Percentiles rank a stretch among this genome's conserved stretches.
These are phyloP conservation scores for Globisporangium mamillatum DNA, from an alignment of 352 stramenopile genomes.

Conservation along the genomic window DNA sequence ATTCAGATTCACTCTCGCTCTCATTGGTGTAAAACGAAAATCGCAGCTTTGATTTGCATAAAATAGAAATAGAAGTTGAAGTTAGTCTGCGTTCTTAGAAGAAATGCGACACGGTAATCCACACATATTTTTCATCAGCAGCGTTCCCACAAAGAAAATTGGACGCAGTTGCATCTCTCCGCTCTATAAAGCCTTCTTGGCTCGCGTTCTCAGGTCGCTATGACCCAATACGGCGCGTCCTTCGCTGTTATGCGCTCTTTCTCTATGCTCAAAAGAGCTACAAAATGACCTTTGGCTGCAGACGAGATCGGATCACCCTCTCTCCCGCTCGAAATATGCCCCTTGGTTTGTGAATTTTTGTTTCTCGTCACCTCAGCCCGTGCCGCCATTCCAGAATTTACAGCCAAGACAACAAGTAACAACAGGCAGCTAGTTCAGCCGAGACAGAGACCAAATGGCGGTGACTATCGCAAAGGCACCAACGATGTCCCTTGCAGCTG, in stretches of 20 bases:
- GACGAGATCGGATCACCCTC: not conserved
- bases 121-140: too few relatives aligned
- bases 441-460: not conserved
- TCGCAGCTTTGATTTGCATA: too few relatives aligned
- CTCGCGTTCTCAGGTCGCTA: not conserved
- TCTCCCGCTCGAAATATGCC: slow-evolving; percentile 1
- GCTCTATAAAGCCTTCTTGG: not conserved
- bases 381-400: not conserved
- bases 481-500: not conserved
- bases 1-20: too few relatives aligned
- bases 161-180: not conserved
- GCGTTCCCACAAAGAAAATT: not conserved
- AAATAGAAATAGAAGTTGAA: too few relatives aligned
- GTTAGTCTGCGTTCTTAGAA: too few relatives aligned
- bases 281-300: not conserved
- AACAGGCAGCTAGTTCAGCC: not conserved
- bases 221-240: not conserved
- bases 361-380: not conserved
- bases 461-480: not conserved
- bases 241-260: not conserved
- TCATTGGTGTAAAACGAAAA: too few relatives aligned
- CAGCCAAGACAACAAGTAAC: not conserved
- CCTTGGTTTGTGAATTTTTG: not conserved
- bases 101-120: too few relatives aligned
- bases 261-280: not conserved